Evolutionary conservation across 2,329 filamentous ascomycete genomes (phyloP), one percentile per base, ranked within the genome.

Genomic region (Aspergillus felis): DNA sequence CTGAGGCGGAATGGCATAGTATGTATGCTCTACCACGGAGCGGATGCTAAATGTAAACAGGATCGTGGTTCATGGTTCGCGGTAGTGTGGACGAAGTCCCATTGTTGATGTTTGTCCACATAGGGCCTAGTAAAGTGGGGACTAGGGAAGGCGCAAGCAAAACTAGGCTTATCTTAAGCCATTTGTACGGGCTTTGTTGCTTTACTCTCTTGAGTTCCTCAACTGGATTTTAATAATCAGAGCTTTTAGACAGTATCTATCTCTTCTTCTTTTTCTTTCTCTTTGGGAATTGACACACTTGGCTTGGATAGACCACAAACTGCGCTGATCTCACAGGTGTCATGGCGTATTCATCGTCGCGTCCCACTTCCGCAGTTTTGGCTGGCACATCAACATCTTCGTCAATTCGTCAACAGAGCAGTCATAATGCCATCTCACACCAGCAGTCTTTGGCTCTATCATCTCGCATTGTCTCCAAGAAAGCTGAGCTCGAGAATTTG

Each of bases 381-480:
- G 57, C 66, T 22, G 64, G 68, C 27, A 61, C 64, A 51, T 61
- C 67, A 53, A 61, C 65, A 42, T 56, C 59, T 12, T 60, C 71
- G 32, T 66, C 69, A 4, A 57, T 73, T 54, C 72, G 73, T 24
- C 72, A 72, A 51, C 61, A 67, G 51, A 68, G 64, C 47, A 62
- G 59, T 42, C 60, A 68, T 52, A 57, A 69, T 64, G 64, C 67
- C 52, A 57, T 62, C 35, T 63, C 77, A 64, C 63, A 72, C 51
- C 75, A 79, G 57, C 82, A 85, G 65, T 83, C 83, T 7, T 82
- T 83, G 1, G 77, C 79, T 29, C 76, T 88, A n/a, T 76, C 83
- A 53, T 78, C 82, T 38, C 84, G 85, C 66, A 86, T 88, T 66
- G 79, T 82, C 58, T 81, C 85, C 63, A 88, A 88, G 75, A 84